Conservation (phyloP, 2,329 filamentous ascomycete genomes). For the Xylariaceae sp. region DNA sequence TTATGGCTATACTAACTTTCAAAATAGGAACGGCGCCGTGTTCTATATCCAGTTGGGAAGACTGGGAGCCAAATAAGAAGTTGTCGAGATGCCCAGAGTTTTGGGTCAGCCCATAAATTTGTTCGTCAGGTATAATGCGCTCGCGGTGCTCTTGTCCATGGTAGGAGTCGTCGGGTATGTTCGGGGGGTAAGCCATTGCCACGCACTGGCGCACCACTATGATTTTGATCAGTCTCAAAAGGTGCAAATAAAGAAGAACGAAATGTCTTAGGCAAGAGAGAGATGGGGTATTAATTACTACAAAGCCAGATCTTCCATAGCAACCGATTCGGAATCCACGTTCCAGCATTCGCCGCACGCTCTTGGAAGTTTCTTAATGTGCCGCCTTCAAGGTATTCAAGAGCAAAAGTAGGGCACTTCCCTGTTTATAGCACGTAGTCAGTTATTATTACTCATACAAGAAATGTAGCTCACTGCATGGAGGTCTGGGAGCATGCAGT, state of each 20-base stretch:
- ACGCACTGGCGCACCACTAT: constrained; percentile 24
- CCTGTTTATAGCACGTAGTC: neutral
- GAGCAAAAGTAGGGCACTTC: constrained; percentile 19
- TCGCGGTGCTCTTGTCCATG: neutral
- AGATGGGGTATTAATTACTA: constrained; percentile 45
- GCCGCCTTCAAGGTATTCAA: constrained; percentile 22
- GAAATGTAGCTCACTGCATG: no score
- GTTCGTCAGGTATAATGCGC: neutral
- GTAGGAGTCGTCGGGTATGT: neutral
- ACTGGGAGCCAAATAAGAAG: constrained; percentile 1
- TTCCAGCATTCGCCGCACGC: neutral
- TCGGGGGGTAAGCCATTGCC: constrained; percentile 21
- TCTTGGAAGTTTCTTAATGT: neutral
- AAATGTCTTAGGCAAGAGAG: neutral
- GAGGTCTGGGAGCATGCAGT: no score
- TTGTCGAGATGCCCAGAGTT: constrained; percentile 17
- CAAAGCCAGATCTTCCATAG: constrained; percentile 25
- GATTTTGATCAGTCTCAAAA: neutral
- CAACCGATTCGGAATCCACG: constrained; percentile 12
- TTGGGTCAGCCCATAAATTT: constrained; percentile 8
- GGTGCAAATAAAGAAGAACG: neutral
- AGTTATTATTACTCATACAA: no score
- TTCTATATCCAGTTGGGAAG: neutral
- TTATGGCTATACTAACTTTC: constrained; percentile 9
- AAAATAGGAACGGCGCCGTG: constrained; percentile 15